Evolutionary conservation across 495 filamentous ascomycete genomes (phyloP), one percentile per base, ranked within the genome.

Genomic region (Thozetella sp.): DNA sequence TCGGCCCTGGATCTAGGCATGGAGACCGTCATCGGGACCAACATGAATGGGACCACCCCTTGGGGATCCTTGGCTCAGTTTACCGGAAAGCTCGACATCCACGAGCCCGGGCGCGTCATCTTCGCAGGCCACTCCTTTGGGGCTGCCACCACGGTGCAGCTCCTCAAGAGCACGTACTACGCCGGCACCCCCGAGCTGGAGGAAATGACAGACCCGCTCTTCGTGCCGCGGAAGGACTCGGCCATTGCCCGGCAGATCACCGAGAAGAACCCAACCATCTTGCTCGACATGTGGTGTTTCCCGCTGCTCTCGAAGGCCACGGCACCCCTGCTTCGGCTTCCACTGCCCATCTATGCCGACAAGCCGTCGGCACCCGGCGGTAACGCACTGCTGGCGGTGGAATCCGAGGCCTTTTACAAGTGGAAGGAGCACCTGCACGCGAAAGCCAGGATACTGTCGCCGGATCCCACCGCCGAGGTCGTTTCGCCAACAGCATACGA

Each of bases 41-140:
- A 83, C 62, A 64, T 83, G 40, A 82, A 83, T 59, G 69, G 67
- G n/a, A 76, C 69, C 53, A 81, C 77, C 1, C 67, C 64, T 15
- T 54, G 6, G 25, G 59, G 61, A 37, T 72, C 80, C 6, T 74
- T 92, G 13, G 59, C 64, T 17, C 75, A 75, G 57, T 87, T 93
- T 62, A 61, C 71, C 51, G 68, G 71, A 30, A 68, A 70, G 25
- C 76, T 94, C 25, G 83, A 90, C 61, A 78, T 94, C 6, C 81
- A 83, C 54, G 73, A 76, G n/a, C 89, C 91, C 0, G 91, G 91
- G 6, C 77, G 74, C n/a, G 80, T 93, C 1, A 82, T 84, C 48
- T 92, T 87, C 70, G 80, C 80, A 1, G 91, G 91, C 9, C 91
- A 94, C 71, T 89, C 86, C 17, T 93, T 94, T 63, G 91, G 91